Conservation (phyloP, 345 rosid genomes). For the Melaleuca quinquenervia region DNA sequence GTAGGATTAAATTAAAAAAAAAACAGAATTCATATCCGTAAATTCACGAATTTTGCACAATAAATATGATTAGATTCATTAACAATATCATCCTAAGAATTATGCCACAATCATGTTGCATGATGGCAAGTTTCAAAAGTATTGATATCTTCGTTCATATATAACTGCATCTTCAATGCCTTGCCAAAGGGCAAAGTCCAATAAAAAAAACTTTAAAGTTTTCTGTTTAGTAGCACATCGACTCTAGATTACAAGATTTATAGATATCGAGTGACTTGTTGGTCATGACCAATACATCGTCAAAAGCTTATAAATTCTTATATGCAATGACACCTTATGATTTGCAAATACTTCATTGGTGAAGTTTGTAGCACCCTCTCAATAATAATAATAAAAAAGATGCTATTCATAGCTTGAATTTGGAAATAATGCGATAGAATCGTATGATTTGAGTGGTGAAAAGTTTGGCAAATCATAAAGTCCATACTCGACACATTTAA, state of each 20-base stretch:
- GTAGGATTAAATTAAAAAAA: background rate
- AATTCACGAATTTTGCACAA: background rate
- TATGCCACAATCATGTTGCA: background rate
- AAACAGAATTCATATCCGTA: rapidly evolving
- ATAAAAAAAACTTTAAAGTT: background rate
- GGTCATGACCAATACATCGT: background rate
- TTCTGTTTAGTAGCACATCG: background rate
- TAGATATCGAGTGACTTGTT: background rate
- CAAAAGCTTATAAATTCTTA: background rate
- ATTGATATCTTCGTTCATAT: background rate
- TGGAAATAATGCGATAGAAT: background rate
- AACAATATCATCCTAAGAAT: background rate
- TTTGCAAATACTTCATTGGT: background rate
- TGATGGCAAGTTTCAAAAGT: background rate
- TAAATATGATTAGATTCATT: background rate
- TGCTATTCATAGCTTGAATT: background rate
- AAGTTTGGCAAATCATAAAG: background rate
- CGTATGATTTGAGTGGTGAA: background rate
- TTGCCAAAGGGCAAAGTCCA: background rate
- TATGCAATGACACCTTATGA: background rate
- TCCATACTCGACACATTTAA: background rate
- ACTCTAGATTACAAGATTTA: background rate
- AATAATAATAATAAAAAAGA: background rate
- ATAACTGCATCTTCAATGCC: background rate
- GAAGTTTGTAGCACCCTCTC: background rate